Percentiles rank a stretch among this genome's conserved stretches.
Conservation (phyloP, 306 rosid genomes). For the Cicer arietinum region DNA sequence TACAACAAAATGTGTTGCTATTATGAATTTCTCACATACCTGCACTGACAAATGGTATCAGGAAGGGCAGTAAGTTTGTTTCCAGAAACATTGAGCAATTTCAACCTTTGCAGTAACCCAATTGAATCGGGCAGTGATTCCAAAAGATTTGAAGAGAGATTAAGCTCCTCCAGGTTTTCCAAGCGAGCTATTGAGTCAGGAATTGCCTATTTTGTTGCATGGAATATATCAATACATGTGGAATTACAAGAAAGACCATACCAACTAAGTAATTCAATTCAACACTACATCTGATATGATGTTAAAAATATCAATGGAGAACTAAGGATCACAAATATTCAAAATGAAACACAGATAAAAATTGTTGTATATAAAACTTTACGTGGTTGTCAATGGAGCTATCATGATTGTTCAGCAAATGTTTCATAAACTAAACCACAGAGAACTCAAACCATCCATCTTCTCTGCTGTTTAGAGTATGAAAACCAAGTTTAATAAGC, state of each 20-base stretch:
- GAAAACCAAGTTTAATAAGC: not conserved
- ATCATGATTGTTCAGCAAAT: not conserved
- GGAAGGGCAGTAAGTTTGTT: slow-evolving; percentile 86
- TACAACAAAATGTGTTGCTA: not conserved
- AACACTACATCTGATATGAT: not conserved
- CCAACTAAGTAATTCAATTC: not conserved
- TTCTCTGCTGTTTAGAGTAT: not conserved
- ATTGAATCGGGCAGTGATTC: slow-evolving; percentile 80
- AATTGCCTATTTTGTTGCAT: slow-evolving; percentile 60
- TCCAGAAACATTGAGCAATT: slow-evolving; percentile 71
- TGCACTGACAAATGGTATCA: slow-evolving; percentile 84
- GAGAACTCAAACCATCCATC: not conserved
- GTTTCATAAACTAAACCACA: not conserved
- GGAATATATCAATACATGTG: slow-evolving; percentile 28
- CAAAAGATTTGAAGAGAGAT: slow-evolving; percentile 75
- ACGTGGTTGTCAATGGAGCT: not conserved
- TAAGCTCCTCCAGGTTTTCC: slow-evolving; percentile 88
- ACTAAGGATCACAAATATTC: slow-evolving; percentile 11
- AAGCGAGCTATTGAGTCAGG: slow-evolving; percentile 87
- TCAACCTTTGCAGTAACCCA: slow-evolving; percentile 79
- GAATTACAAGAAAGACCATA: slow-evolving; percentile 17
- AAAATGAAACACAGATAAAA: slow-evolving; percentile 24
- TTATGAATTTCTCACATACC: slow-evolving; percentile 50
- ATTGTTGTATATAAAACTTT: not conserved
- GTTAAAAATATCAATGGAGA: slow-evolving; percentile 19